Base-by-base conservation (phyloP, 192 early-diverging fungal species). In the Gonapodya prolifera region DNA sequence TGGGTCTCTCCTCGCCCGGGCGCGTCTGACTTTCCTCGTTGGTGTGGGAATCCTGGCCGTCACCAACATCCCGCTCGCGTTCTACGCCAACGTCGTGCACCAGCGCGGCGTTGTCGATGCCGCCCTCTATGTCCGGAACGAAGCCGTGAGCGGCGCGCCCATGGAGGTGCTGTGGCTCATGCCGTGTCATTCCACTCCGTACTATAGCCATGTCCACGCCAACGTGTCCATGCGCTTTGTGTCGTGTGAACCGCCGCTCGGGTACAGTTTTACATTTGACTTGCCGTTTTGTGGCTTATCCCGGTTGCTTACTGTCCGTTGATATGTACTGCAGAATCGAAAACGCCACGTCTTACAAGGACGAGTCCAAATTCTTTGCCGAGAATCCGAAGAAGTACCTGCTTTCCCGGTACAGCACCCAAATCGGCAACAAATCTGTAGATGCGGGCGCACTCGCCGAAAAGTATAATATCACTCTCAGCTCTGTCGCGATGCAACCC, bases 141-240 rank as follows among this genome's bases (percentile, higher is more conserved):
- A 91, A 34, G 80, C 79, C 13, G 31, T 74, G 35, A 78, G 73
- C 0, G 77, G 34, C 1, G 28, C 30, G 45, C 70, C 45, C 32
- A 61, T 76, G 31, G 83, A 84, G 28, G 83, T 95, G 13, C 85
- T 91, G 0, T 92, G 96, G 77, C 79, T 98, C 35, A 98, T 96
- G 94, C 97, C 97, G 2, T 99, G 97, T 76, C 96, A 99, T 80
- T 99, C 96, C 1, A 96, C 97, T 1, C 97, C 96, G n/a, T 96
- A 87, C 81, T 91, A 96, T 75, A 92, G 92, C 69, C 87, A 92
- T 81, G 29, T 98, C 1, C 96, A 98, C 16, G 80, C 83, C 28
- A 69, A 84, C 28, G 77, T 91, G 16, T 83, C 88, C 17, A 90
- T 96, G 90, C 89, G 92, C 85, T 95, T 95, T 76, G 81, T 99